phyloP scores from a whole-genome alignment of 2,329 filamentous ascomycete species.

The Fusarium falciforme region DNA sequence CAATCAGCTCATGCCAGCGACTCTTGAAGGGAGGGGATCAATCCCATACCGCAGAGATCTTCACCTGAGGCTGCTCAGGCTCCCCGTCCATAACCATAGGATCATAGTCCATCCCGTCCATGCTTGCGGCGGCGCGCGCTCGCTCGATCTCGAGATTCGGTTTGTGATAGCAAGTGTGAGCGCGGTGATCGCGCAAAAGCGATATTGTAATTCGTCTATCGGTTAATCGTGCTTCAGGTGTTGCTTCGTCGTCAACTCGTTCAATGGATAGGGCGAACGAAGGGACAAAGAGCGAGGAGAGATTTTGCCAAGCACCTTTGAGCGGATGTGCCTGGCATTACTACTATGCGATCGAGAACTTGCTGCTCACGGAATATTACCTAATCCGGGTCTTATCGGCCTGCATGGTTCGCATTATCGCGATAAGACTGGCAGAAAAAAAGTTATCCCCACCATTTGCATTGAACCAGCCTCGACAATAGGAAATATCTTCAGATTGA shows the following conservation, averaged over 20 bases:
- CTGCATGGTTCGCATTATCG: conserved; percentile 8
- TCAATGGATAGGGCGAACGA: conserved; percentile 8
- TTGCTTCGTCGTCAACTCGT: background rate
- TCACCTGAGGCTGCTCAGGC: conserved; percentile 66
- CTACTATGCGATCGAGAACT: conserved; percentile 34
- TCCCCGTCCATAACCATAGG: conserved; percentile 70
- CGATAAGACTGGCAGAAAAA: conserved; percentile 45
- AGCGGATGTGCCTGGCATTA: conserved; percentile 3
- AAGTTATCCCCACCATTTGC: conserved; percentile 45
- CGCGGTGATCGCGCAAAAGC: conserved; percentile 3
- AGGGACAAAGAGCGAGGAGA: conserved; percentile 22
- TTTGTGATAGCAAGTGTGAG: conserved; percentile 6
- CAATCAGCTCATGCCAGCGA: conserved; percentile 36
- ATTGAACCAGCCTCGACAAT: conserved; percentile 18
- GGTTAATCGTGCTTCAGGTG: background rate
- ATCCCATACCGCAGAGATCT: conserved; percentile 67
- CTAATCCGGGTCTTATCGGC: conserved; percentile 48
- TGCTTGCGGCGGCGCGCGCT: conserved; percentile 38
- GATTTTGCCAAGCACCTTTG: conserved; percentile 38
- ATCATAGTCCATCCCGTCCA: conserved; percentile 69
- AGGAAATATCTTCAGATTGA: conserved; percentile 8
- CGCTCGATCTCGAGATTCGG: conserved; percentile 3
- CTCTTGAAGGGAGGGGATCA: background rate
- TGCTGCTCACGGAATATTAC: conserved; percentile 43
- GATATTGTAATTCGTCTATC: background rate